Evolutionary conservation across 345 rosid genomes (phyloP).

Genomic region (Jatropha curcas): DNA sequence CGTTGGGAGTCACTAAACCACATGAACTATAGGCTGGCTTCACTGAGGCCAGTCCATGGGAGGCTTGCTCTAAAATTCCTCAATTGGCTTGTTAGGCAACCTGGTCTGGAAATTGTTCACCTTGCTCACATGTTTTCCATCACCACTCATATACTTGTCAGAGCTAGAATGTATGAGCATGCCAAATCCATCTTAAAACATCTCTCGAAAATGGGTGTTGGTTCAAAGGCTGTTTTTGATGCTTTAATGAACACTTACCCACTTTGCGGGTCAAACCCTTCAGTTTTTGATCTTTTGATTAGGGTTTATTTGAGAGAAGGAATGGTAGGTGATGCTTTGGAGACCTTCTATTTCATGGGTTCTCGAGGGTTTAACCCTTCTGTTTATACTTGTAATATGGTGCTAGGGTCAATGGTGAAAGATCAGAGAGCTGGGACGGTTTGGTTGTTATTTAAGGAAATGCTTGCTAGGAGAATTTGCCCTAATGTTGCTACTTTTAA

Average conservation of each 20-base stretch:
- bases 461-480: constrained; percentile 66
- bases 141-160: constrained; percentile 67
- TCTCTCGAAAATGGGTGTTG: constrained; percentile 44
- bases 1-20: constrained; percentile 90
- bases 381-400: constrained; percentile 61
- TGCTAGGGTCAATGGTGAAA: constrained; percentile 60
- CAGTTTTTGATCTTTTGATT: constrained; percentile 79
- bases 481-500: constrained; percentile 87
- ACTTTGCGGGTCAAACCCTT: constrained; percentile 85
- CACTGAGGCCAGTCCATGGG: constrained; percentile 82
- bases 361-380: constrained; percentile 69
- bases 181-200: constrained; percentile 61
- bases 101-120: constrained; percentile 63
- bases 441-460: constrained; percentile 71
- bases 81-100: constrained; percentile 64
- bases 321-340: constrained; percentile 56
- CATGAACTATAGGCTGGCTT: constrained; percentile 68
- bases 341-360: constrained; percentile 62
- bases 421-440: constrained; percentile 44
- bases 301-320: constrained; percentile 64
- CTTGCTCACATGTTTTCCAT: constrained; percentile 58
- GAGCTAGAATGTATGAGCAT: constrained; percentile 78
- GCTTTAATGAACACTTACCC: constrained; percentile 69
- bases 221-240: constrained; percentile 56
- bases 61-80: constrained; percentile 82